Base-by-base conservation (phyloP, 495 filamentous ascomycete species). In the Penicillium coffeae region DNA sequence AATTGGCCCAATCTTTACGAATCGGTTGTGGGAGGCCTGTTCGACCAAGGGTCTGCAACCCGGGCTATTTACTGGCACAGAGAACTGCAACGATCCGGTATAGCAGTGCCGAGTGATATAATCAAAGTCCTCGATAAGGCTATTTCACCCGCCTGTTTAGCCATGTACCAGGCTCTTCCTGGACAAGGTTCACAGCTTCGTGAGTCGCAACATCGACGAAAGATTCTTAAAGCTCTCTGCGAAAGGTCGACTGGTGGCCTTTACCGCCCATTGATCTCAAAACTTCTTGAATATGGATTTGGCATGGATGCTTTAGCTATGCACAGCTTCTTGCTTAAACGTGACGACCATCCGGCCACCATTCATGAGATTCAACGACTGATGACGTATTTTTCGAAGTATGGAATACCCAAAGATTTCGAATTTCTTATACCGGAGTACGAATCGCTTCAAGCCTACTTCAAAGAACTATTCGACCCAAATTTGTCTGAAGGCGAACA, bases 211-310 rank as follows among this genome's bases (percentile, higher is more conserved):
- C 4, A 30, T 12, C 55, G 59, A 21, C 19, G 71, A 46, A 38
- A 56, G 49, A 67, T 41, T 41, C 86, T 66, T 73, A 82, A 65
- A 48, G 58, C 39, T n/a, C 76, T 72, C 63, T 81, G 67, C 56
- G 62, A 25, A 55, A 60, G 50, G 4, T 21, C 59, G 9, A 65
- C 58, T 20, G 77, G 76, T 42, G 63, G 73, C 21, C 63, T 88
- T 2, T 91, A 91, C 57, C 78, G 79, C 21, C 65, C 62, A 3
- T 55, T 85, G 18, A 74, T 94, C 9, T 73, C 78, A 6, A 64
- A 63, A n/a, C 64, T 89, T 1, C 75, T 79, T 48, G 52, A 66
- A 4, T 50, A 70, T 13, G 78, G 77, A 3, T 58, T 71, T 27
- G 73, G 71, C 15, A 56, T 70, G 2, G 48, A 78, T 13, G 84